A percentile compares a stretch with the other conserved stretches of the same genome.
phyloP scores from a whole-genome alignment of 2,329 filamentous ascomycete genomes.

The Septoria linicola region DNA sequence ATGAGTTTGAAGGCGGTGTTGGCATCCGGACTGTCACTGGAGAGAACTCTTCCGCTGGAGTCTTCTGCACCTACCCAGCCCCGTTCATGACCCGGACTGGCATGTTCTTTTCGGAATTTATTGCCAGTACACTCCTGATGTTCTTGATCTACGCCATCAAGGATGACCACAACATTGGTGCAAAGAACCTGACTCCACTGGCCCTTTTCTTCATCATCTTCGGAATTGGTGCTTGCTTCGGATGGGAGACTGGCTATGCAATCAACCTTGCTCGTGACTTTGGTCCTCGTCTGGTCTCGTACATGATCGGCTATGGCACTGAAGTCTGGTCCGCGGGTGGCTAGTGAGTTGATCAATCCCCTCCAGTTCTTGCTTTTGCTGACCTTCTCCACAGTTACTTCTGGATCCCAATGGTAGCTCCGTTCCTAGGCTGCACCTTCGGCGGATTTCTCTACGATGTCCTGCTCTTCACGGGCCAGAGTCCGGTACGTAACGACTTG shows the following conservation, averaged over 20 bases:
- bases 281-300: conserved; percentile 65
- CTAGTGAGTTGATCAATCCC: conserved; percentile 61
- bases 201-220: conserved; percentile 71
- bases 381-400: conserved; percentile 4
- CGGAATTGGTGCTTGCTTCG: conserved; percentile 70
- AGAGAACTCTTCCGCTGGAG: conserved; percentile 62
- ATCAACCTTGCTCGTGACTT: conserved; percentile 74
- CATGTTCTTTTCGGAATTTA: conserved; percentile 71
- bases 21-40: conserved; percentile 59
- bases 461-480: conserved; percentile 68
- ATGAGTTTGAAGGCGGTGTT: conserved; percentile 49
- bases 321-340: conserved; percentile 66
- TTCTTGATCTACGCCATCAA: conserved; percentile 70
- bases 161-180: conserved; percentile 57
- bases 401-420: conserved; percentile 69
- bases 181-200: conserved; percentile 58
- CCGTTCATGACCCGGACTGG: conserved; percentile 64
- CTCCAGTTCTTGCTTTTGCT: not conserved
- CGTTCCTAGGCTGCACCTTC: conserved; percentile 63
- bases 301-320: conserved; percentile 65
- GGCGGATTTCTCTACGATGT: conserved; percentile 67
- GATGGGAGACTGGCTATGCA: conserved; percentile 72
- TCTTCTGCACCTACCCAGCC: conserved; percentile 73
- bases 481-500: conserved; percentile 51
- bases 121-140: conserved; percentile 66